Base-by-base conservation (phyloP, 2,329 filamentous ascomycete genomes). In the Hymenoscyphus repandus region DNA sequence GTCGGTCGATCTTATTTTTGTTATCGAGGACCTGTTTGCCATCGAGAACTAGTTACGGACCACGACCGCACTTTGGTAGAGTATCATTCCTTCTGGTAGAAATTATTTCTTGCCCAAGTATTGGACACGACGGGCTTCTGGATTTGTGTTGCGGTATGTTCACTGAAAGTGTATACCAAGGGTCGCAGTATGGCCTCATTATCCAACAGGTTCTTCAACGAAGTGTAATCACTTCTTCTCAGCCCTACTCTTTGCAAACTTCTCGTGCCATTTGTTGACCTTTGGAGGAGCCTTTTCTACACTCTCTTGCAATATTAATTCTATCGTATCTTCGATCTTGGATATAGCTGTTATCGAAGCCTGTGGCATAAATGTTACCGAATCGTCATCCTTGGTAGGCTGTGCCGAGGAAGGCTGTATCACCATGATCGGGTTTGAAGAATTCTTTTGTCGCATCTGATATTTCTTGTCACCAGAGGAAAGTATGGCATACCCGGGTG, bases 371-470 rank as follows among this genome's bases (percentile, higher is more conserved):
- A 59, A 61, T 7, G 64, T 56, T 2, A 51, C 41, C 5, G 38
- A 27, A 27, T 53, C 49, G 34, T 63, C 62, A 12, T 50, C 49
- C 13, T 57, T 50, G 18, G 59, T 55, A 7, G 60, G 55, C 2
- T 40, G 27, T 1, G 60, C 62, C 0, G 38, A 36, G 5, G 63
- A 65, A 15, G 73, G 68, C 22, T 69, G 64, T 31, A 85, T 69
- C 2, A 85, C 64, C 59, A 84, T 77, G 42, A 85, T 71, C n/a
- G 78, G 76, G 62, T 85, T 85, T 41, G 82, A 85, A 0, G 82
- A 84, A 64, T 84, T 85, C 64, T 85, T 85, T 61, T 85, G 82
- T 30, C 78, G 78, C 42, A 85, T 72, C 5, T 73, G 73, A 67
- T 82, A 85, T 13, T 74, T 76, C 58, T 74, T 76, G 47, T 70